phyloP scores from a whole-genome alignment of 2,329 filamentous ascomycete species.

The Myriangium duriaei region DNA sequence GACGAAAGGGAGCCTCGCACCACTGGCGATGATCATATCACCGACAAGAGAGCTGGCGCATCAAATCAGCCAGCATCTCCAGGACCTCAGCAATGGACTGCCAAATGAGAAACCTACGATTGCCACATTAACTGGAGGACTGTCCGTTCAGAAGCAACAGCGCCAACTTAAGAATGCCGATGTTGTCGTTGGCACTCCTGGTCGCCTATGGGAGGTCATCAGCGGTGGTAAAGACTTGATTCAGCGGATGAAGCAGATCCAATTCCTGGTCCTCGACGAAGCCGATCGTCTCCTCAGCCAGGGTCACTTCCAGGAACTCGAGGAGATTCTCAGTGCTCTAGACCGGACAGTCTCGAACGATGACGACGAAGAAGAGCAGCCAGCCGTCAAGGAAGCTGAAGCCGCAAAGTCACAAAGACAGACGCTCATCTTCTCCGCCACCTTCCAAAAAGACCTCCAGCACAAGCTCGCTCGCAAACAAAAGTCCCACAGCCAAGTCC shows the following conservation, averaged over 20 bases:
- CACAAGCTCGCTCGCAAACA: constrained; percentile 77
- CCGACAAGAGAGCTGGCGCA: constrained; percentile 90
- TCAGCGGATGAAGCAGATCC: constrained; percentile 56
- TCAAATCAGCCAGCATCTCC: constrained; percentile 76
- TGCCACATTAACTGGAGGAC: constrained; percentile 81
- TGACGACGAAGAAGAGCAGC: constrained; percentile 26
- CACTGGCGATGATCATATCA: constrained; percentile 66
- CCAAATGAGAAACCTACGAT: constrained; percentile 50
- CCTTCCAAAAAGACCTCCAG: constrained; percentile 82
- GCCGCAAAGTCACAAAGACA: constrained; percentile 41
- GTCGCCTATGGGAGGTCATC: constrained; percentile 87
- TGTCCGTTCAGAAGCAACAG: constrained; percentile 92
- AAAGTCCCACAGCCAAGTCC: constrained; percentile 47
- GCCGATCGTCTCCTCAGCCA: constrained; percentile 84
- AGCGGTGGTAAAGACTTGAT: constrained; percentile 61
- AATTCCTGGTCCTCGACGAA: constrained; percentile 84
- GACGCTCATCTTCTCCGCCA: constrained; percentile 92
- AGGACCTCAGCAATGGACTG: constrained; percentile 54
- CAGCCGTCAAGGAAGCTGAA: constrained; percentile 38
- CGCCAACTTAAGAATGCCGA: constrained; percentile 73
- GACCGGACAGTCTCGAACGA: constrained; percentile 41
- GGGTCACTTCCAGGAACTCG: constrained; percentile 88
- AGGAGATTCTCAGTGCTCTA: constrained; percentile 71
- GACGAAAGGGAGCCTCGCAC: constrained; percentile 19
- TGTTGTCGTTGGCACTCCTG: constrained; percentile 78